phyloP scores from a whole-genome alignment of 169 alveolate genomes.

The Amoebophrya sp. region DNA sequence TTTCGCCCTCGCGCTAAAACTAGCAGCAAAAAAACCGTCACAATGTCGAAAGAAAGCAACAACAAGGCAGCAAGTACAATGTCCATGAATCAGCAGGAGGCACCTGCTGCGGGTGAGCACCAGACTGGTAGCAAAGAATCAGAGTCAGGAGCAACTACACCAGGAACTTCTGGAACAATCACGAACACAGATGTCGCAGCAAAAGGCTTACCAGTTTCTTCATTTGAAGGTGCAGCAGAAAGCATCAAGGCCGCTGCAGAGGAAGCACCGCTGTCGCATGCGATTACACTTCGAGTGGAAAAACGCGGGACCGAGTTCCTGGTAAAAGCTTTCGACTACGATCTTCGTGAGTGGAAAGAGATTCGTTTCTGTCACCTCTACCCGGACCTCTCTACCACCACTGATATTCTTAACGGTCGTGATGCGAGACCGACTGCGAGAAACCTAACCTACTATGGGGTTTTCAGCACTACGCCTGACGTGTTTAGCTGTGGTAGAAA shows the following conservation, averaged over 20 bases:
- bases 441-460: background rate
- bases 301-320: background rate
- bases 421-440: background rate
- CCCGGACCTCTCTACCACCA: background rate
- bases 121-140: background rate
- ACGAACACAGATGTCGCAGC: background rate
- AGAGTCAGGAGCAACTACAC: background rate
- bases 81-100: background rate
- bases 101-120: background rate
- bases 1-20: background rate
- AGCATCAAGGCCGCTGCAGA: too few species aligned
- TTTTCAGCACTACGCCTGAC: background rate
- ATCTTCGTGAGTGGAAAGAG: background rate
- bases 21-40: background rate
- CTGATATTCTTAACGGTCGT: too few species aligned
- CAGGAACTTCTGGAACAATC: background rate
- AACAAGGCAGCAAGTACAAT: too few species aligned
- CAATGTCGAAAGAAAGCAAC: too few species aligned
- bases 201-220: background rate
- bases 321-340: background rate
- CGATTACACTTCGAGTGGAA: background rate
- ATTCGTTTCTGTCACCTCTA: background rate
- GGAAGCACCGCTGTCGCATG: too few species aligned
- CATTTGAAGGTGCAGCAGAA: too few species aligned
- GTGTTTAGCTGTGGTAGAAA: too few species aligned